Evolutionary conservation across 1,139 yeast genomes (phyloP), one percentile per base, ranked within the genome.

Genomic region (Hanseniaspora sp.): DNA sequence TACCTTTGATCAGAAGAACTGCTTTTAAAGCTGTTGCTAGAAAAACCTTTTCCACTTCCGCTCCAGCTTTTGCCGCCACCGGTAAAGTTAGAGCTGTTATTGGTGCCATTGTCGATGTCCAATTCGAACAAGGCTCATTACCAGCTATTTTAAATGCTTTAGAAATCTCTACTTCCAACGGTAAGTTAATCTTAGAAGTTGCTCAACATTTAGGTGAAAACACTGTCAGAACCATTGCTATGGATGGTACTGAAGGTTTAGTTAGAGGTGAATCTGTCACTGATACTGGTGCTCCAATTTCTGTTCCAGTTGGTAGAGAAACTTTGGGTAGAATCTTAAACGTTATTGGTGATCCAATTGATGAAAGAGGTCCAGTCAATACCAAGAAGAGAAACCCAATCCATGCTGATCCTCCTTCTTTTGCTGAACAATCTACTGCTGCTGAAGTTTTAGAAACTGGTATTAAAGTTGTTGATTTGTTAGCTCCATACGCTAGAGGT

Each of bases 221-320:
- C 86, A 86, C 97, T 68, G 97, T 92, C 74, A 90, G 98, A 83
- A 86, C 98, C 71, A 92, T 92, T 86, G 97, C 98, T 72, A 92
- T 92, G 98, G 98, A 92, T 76, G 98, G 97, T 86, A 92, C 98
- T 67, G 97, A 92, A 75, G 98, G 98, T 87, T 84, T 92, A 71
- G 96, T 88, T 69, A 92, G 98, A 83, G 98, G 98, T 74, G 84
- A 86, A 70, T 60, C 77, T 59, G 98, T 92, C 69, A 66, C 71
- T 63, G 98, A 92, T 78, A 90, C 97, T 62, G 98, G 98, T 74
- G 80, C 96, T 63, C 98, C 98, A 75, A 92, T 92, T 72, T 83
- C 96, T 67, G 95, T 92, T 67, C 98, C 98, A 67, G 98, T 92
- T 64, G 98, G 98, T 73, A 90, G 95, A 76, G 97, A 92, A 74